Percentiles rank a stretch among this genome's conserved stretches.
Conservation (phyloP, 2,329 filamentous ascomycete genomes). For the Exophiala alcalophila region DNA sequence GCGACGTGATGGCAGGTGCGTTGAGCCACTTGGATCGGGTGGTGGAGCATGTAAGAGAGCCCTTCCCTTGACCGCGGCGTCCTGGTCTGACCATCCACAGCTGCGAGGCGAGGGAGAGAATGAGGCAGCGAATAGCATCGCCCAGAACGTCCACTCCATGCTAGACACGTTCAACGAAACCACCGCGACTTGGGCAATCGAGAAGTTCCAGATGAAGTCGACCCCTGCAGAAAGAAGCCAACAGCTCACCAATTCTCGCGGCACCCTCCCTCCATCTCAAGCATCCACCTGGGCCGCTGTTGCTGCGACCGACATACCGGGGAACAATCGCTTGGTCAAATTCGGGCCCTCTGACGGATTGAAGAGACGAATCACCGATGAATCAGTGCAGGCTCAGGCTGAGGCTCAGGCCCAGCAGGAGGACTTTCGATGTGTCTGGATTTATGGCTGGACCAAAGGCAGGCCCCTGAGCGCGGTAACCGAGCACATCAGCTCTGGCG, state of each 20-base stretch:
- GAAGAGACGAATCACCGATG: constrained; percentile 24
- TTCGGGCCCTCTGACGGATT: constrained; percentile 28
- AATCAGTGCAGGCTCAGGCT: constrained; percentile 8
- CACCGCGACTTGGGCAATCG: constrained; percentile 31
- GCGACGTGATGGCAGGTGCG: constrained; percentile 28
- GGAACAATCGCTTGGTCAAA: constrained; percentile 29
- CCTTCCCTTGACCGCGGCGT: constrained; percentile 8
- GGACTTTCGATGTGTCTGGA: constrained; percentile 30
- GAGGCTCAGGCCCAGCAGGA: constrained; percentile 12
- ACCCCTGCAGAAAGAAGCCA: constrained; percentile 12
- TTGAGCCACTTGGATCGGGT: constrained; percentile 28
- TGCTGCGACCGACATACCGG: constrained; percentile 29
- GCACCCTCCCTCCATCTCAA: constrained; percentile 9
- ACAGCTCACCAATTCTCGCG: constrained; percentile 5
- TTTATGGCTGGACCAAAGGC: constrained; percentile 25
- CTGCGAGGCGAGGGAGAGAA: constrained; percentile 34
- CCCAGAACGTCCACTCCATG: constrained; percentile 36
- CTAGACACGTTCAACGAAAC: constrained; percentile 36
- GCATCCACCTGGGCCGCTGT: constrained; percentile 31
- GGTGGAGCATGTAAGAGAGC: constrained; percentile 30
- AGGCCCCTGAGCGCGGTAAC: constrained; percentile 33
- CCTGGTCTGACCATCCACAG: constrained; percentile 31
- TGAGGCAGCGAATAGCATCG: constrained; percentile 37
- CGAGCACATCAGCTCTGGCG: constrained; percentile 39
- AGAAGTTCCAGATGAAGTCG: constrained; percentile 29